These are phyloP conservation scores for Tulasnella sp. DNA, from an alignment of 768 basidiomycete species.

Conservation along the genomic window DNA sequence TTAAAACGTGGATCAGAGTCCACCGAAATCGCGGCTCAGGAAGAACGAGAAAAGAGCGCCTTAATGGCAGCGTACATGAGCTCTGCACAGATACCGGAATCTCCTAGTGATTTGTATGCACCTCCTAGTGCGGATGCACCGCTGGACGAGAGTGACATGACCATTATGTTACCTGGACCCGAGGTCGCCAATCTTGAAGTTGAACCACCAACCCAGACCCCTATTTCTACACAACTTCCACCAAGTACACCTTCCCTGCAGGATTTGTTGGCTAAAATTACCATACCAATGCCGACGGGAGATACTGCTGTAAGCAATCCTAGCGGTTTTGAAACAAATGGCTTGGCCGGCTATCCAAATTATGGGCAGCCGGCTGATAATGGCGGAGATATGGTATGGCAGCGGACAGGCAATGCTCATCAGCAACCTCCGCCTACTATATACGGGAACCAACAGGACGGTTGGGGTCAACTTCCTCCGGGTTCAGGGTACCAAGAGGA, in stretches of 20 bases:
- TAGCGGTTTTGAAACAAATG: no score
- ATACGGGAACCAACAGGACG: no score
- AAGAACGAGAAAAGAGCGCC: conserved; percentile 64
- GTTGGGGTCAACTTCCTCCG: no score
- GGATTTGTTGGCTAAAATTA: conserved; percentile 14
- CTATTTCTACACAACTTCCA: not conserved
- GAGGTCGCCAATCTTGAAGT: conserved; percentile 32
- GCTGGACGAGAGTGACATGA: conserved; percentile 53
- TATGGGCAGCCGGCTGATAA: no score
- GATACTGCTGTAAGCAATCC: no score
- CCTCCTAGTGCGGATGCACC: conserved; percentile 41
- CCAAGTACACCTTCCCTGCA: conserved; percentile 1
- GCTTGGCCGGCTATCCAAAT: no score
- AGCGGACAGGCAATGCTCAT: no score
- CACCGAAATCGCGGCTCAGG: conserved; percentile 55
- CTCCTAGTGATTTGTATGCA: conserved; percentile 22
- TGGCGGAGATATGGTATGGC: no score
- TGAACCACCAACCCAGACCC: no score
- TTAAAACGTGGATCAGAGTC: conserved; percentile 48
- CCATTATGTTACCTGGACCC: conserved; percentile 52
- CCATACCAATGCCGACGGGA: no score
- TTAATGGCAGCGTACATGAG: conserved; percentile 64
- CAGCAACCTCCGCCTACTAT: no score
- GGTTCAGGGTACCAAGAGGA: no score
- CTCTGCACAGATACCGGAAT: conserved; percentile 58